These are phyloP conservation scores for Coniochaeta sp. DNA, from an alignment of 2,329 filamentous ascomycete species.

Conservation along the genomic window DNA sequence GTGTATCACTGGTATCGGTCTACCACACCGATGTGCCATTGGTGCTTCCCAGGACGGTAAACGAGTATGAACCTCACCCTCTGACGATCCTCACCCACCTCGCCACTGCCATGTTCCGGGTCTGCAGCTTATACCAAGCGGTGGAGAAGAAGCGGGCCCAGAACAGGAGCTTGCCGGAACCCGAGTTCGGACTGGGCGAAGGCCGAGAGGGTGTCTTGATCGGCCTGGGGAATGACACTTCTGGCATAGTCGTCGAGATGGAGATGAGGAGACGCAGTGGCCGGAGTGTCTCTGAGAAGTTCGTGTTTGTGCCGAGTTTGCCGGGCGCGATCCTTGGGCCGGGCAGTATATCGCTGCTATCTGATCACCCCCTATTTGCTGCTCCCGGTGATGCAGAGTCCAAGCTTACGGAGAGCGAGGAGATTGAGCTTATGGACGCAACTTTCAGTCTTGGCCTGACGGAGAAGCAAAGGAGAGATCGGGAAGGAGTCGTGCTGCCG, in stretches of 20 bases:
- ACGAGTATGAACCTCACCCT: constrained; percentile 58
- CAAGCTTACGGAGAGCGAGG: constrained; percentile 26
- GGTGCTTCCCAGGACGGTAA: constrained; percentile 30
- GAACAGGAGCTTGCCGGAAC: constrained; percentile 66
- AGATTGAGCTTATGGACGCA: constrained; percentile 52
- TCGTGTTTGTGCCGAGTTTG: constrained; percentile 32
- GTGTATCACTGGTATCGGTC: constrained; percentile 64
- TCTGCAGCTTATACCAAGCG: constrained; percentile 67
- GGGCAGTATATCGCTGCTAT: constrained; percentile 49
- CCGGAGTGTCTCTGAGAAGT: constrained; percentile 63
- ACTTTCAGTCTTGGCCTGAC: constrained; percentile 86
- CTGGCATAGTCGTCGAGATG: constrained; percentile 66
- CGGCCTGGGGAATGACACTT: constrained; percentile 43
- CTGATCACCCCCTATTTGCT: constrained; percentile 68
- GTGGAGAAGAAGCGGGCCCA: constrained; percentile 67
- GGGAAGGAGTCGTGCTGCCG: constrained; percentile 84
- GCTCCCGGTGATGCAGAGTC: constrained; percentile 30
- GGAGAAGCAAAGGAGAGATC: constrained; percentile 78
- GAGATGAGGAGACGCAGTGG: constrained; percentile 82
- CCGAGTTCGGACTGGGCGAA: constrained; percentile 71
- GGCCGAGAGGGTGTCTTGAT: constrained; percentile 71
- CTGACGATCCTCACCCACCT: constrained; percentile 72
- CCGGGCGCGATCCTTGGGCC: constrained; percentile 17
- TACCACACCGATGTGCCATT: constrained; percentile 78
- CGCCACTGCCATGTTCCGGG: constrained; percentile 75